Base-by-base conservation (phyloP, 73 alveolate species). In the Strombidium stylifer region DNA sequence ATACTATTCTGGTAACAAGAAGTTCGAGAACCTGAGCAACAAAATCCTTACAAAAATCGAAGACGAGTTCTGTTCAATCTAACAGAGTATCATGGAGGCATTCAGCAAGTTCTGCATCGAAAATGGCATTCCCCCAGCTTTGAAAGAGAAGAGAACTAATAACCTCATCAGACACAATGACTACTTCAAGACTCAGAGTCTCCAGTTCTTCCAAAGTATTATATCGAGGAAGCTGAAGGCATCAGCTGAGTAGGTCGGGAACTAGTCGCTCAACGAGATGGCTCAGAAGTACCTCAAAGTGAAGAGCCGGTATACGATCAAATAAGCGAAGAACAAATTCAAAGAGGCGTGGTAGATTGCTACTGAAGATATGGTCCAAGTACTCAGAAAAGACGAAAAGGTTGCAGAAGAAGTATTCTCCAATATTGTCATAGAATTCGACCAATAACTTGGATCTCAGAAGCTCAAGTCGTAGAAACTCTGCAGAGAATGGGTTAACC, bases 311-410 rank as follows among this genome's bases (percentile, higher is more conserved):
- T 41, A 41, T 25, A 41, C 23, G 3, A 4, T 10, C 6, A 48
- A 41, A 23, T 60, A 60, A 60, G 75, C 75, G 5, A 24, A 41
- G 30, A 24, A 1, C 4, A 25, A 42, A 12, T 60, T 60, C 18
- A 18, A 42, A 6, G 2, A 41, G 14, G 14, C 26, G 14, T 60
- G 54, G 48, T 12, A 60, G n/a, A n/a, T n/a, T n/a, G n/a, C n/a
- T n/a, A n/a, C n/a, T n/a, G n/a, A n/a, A n/a, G n/a, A n/a, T n/a
- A n/a, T n/a, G n/a, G n/a, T n/a, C n/a, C n/a, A n/a, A n/a, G n/a
- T n/a, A n/a, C n/a, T n/a, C n/a, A n/a, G n/a, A n/a, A n/a, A n/a
- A n/a, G n/a, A n/a, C n/a, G n/a, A n/a, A n/a, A n/a, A n/a, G n/a
- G n/a, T n/a, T n/a, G n/a, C n/a, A n/a, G n/a, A n/a, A n/a, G n/a